Conservation (phyloP, 208 protist species). For the Trypanosoma rangeli region DNA sequence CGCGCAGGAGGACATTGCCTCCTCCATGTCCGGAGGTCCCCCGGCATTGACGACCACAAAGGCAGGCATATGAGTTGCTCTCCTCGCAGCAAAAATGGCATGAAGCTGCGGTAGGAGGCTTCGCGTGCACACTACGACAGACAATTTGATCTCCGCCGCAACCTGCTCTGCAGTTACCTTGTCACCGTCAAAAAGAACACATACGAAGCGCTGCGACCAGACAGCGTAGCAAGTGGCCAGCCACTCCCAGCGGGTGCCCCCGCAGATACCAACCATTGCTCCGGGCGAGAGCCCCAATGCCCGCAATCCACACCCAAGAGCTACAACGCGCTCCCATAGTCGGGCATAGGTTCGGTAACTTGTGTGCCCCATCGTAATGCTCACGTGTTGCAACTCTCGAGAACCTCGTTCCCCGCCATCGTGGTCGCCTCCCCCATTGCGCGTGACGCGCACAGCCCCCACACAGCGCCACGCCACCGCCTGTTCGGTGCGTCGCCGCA, state of each 20-base stretch:
- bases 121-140: too few relatives aligned
- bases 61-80: too few relatives aligned
- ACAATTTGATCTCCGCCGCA: too few relatives aligned
- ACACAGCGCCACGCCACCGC: not conserved
- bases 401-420: slow-evolving; percentile 11
- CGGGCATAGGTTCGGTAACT: slow-evolving; percentile 36
- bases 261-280: slow-evolving; percentile 50
- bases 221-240: slow-evolving; percentile 71
- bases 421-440: not conserved
- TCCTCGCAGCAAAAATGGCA: too few relatives aligned
- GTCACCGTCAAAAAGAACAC: not conserved
- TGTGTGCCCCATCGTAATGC: too few relatives aligned
- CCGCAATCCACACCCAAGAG: slow-evolving; percentile 56
- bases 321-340: slow-evolving; percentile 36
- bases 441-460: not conserved
- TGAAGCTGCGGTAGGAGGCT: too few relatives aligned
- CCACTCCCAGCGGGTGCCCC: slow-evolving; percentile 87
- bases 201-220: slow-evolving; percentile 57
- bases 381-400: too few relatives aligned
- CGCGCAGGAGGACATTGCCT: too few relatives aligned
- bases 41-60: too few relatives aligned
- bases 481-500: not conserved
- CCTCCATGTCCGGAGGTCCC: too few relatives aligned
- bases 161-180: too few relatives aligned
- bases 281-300: slow-evolving; percentile 40